Evolutionary conservation across 495 filamentous ascomycete species (phyloP), one percentile per base, ranked within the genome.

Genomic region (Staphylotrichum tortipilum): DNA sequence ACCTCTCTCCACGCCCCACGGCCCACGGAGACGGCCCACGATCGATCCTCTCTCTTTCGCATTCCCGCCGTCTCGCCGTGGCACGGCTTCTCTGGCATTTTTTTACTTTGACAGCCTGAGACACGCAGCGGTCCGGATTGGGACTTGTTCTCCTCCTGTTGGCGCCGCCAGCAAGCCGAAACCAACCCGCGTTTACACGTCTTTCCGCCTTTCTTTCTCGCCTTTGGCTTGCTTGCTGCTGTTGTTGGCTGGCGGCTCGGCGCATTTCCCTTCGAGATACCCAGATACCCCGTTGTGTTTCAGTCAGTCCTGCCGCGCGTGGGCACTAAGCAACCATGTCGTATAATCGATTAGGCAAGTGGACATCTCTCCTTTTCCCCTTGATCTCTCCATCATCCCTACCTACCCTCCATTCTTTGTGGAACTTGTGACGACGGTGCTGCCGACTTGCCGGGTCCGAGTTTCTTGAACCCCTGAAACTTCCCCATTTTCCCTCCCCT

Each of bases 271-370:
- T 29, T 7, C 29, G 29, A 44, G 38, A 43, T 44, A 35, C 38
- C 21, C 35, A 19, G 38, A n/a, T n/a, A n/a, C n/a, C 28, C 44
- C 43, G 18, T 24, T 24, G 48, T 44, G 52, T 58, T 31, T 43
- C 50, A 44, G 47, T 54, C 40, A 21, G 8, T 10, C 24, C 28
- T 28, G 29, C 21, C 46, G n/a, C n/a, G n/a, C n/a, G 47, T 41
- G 33, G 42, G n/a, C 39, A 30, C 37, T 31, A 14, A 34, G 46
- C 54, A 61, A 70, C 63, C 69, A 78, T 78, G 75, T 77, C 82
- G 63, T 86, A 86, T 70, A 84, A 85, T 75, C 80, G 81, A 47
- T 67, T 85, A 75, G 79, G 83, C 81, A 70, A 71, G 82, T 81
- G 51, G 35, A 34, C 43, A 17, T 42, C 56, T 50, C 45, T 52